These are phyloP conservation scores for Echium plantagineum DNA, from an alignment of 257 asterid genomes.

Conservation along the genomic window DNA sequence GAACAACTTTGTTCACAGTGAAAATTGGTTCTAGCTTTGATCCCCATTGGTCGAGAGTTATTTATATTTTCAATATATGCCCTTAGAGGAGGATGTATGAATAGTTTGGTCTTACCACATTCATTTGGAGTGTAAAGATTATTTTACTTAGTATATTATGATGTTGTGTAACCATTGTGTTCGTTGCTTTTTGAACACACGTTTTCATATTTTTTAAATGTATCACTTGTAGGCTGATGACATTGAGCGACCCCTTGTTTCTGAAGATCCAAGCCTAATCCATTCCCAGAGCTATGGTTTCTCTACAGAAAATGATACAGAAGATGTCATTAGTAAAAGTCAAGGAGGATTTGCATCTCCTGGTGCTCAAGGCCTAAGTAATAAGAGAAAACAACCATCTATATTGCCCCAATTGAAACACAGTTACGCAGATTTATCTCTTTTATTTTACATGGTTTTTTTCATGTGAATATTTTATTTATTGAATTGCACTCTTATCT, in stretches of 20 bases:
- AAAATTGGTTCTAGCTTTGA: neutral
- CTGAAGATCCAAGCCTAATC: slow-evolving; percentile 40
- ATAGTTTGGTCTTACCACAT: neutral
- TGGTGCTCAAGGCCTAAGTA: slow-evolving; percentile 29
- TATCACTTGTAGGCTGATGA: slow-evolving; percentile 58
- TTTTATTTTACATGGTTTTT: slow-evolving; percentile 4
- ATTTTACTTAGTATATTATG: neutral
- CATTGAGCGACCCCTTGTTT: slow-evolving; percentile 72
- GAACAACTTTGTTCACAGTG: too few relatives aligned
- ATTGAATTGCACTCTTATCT: neutral
- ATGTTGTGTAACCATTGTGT: neutral
- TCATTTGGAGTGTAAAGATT: neutral
- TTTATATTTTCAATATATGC: neutral
- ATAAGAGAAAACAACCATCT: slow-evolving; percentile 41
- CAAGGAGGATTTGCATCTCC: slow-evolving; percentile 31
- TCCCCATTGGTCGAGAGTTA: neutral
- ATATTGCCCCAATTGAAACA: slow-evolving; percentile 44
- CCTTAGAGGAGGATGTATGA: neutral
- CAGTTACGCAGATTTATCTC: slow-evolving; percentile 31
- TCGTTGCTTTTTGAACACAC: slow-evolving; percentile 2
- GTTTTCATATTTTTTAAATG: slow-evolving; percentile 13
- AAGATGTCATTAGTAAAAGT: slow-evolving; percentile 28
- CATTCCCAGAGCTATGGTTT: slow-evolving; percentile 39
- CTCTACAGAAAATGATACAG: slow-evolving; percentile 27
- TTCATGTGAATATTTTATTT: neutral